Evolutionary conservation across 192 early-diverging fungal genomes (phyloP).

Genomic region (Coemansia aciculifera): DNA sequence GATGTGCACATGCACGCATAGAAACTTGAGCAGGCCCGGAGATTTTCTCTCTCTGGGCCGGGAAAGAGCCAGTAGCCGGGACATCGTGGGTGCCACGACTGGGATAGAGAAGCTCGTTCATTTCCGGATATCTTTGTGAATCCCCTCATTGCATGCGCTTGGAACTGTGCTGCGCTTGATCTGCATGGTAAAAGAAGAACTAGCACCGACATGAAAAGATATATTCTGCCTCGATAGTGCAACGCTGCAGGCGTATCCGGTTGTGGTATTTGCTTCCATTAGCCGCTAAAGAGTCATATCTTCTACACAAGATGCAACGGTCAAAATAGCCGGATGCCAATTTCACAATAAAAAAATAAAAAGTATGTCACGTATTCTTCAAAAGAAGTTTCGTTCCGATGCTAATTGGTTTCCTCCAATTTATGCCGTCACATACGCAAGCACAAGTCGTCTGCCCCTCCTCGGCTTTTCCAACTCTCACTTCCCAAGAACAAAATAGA

Average conservation of each 20-base stretch:
- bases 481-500: background rate
- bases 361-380: background rate
- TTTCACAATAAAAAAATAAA: background rate
- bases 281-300: constrained; percentile 7
- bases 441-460: constrained; percentile 4
- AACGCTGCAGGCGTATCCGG: background rate
- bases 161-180: too few species aligned
- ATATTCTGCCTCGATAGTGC: background rate
- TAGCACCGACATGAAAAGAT: background rate
- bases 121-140: background rate
- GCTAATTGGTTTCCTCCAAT: background rate
- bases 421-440: constrained; percentile 6
- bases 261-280: background rate
- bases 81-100: constrained; percentile 7
- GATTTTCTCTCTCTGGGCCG: background rate
- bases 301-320: background rate
- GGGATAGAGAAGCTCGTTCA: background rate
- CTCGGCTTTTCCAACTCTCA: background rate
- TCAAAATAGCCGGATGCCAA: background rate
- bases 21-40: background rate
- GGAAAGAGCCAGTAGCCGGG: constrained; percentile 2
- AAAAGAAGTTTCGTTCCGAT: background rate
- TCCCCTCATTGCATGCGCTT: background rate
- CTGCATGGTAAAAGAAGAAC: background rate
- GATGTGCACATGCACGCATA: background rate